phyloP scores from a whole-genome alignment of 768 basidiomycete genomes.

The Lactarius vividus region DNA sequence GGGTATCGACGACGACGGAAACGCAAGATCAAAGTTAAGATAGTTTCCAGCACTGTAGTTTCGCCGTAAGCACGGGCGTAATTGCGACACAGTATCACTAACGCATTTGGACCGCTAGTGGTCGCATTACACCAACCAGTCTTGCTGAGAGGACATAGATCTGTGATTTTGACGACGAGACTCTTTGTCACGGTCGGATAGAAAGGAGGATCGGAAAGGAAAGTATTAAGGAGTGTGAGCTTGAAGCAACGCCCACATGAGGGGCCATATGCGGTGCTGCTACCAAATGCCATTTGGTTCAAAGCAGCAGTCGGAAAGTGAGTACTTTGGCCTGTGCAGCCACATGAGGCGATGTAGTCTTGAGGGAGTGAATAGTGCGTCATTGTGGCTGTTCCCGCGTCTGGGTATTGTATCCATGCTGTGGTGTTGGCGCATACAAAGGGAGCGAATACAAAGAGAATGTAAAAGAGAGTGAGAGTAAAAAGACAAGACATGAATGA shows the following conservation, averaged over 20 bases:
- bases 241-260: slow-evolving; percentile 79
- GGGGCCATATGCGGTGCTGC: slow-evolving; percentile 66
- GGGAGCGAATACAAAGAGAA: slow-evolving; percentile 26
- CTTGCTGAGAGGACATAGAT: slow-evolving; percentile 66
- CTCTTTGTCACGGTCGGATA: slow-evolving; percentile 57
- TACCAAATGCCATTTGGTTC: slow-evolving; percentile 77
- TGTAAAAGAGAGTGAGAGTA: neutral
- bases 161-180: slow-evolving; percentile 74
- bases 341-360: slow-evolving; percentile 68
- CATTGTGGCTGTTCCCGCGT: slow-evolving; percentile 65
- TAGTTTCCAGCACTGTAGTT: slow-evolving; percentile 56
- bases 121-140: slow-evolving; percentile 74
- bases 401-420: slow-evolving; percentile 63
- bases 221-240: slow-evolving; percentile 68
- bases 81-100: slow-evolving; percentile 31
- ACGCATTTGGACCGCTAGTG: slow-evolving; percentile 58
- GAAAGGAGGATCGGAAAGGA: slow-evolving; percentile 65
- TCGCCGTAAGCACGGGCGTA: neutral
- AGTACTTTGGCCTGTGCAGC: slow-evolving; percentile 55
- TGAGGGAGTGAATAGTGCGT: slow-evolving; percentile 64
- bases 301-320: slow-evolving; percentile 79
- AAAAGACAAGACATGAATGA: neutral
- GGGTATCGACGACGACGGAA: slow-evolving; percentile 66
- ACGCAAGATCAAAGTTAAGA: slow-evolving; percentile 83
- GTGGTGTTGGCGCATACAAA: slow-evolving; percentile 29